Conservation (phyloP, 306 rosid species). For the Trifolium subterraneum region DNA sequence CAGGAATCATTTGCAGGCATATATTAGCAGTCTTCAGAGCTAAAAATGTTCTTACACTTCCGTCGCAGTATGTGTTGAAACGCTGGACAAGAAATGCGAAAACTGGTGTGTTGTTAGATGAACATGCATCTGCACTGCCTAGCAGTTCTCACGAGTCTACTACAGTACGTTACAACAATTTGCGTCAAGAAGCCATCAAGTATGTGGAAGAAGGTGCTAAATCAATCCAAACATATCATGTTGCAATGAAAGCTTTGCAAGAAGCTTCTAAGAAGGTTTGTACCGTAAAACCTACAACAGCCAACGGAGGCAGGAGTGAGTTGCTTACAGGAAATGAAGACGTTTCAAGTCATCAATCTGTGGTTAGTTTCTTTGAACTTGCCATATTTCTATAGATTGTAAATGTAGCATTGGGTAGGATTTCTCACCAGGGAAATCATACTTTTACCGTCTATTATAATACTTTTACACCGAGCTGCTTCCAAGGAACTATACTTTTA, state of each 20-base stretch:
- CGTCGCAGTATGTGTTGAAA: conserved; percentile 76
- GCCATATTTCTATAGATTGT: conserved; percentile 25
- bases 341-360: conserved; percentile 53
- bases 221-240: conserved; percentile 76
- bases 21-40: conserved; percentile 81
- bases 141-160: conserved; percentile 59
- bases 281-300: conserved; percentile 49
- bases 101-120: conserved; percentile 63
- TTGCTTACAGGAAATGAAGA: conserved; percentile 62
- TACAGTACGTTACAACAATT: conserved; percentile 69
- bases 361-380: conserved; percentile 57
- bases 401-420: background rate
- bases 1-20: conserved; percentile 90
- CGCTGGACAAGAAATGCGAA: conserved; percentile 92
- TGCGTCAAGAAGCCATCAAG: conserved; percentile 86
- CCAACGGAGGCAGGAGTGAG: conserved; percentile 63
- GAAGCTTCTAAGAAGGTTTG: conserved; percentile 82
- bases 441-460: background rate
- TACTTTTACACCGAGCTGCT: background rate
- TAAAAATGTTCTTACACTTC: conserved; percentile 85
- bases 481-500: conserved; percentile 10
- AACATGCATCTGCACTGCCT: conserved; percentile 55
- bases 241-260: conserved; percentile 83
- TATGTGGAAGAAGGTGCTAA: conserved; percentile 94
- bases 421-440: conserved; percentile 27